phyloP scores from a whole-genome alignment of 768 basidiomycete species.

The Mycena vulgaris region DNA sequence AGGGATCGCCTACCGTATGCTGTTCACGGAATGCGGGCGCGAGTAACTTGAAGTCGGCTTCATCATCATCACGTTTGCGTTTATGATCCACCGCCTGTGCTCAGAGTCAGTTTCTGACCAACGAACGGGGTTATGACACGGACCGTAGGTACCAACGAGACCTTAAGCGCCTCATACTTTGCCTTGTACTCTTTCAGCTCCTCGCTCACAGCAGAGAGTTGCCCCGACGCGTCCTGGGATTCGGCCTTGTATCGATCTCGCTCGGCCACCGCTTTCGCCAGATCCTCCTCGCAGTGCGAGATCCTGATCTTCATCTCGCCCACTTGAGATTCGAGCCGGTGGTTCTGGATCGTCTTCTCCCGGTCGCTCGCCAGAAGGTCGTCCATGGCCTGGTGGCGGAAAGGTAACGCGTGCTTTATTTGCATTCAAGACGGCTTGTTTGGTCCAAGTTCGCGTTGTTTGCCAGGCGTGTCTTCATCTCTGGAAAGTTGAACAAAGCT shows the following conservation, averaged over 20 bases:
- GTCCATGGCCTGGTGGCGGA: background rate
- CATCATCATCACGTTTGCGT: constrained; percentile 16
- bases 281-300: constrained; percentile 16
- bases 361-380: constrained; percentile 9
- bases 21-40: constrained; percentile 15
- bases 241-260: constrained; percentile 12
- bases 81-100: background rate
- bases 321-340: constrained; percentile 14
- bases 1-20: background rate
- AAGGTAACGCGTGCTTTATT: background rate
- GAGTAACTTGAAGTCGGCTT: background rate
- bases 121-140: background rate
- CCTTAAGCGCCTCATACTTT: constrained; percentile 6
- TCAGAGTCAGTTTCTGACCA: background rate
- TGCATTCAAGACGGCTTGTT: background rate
- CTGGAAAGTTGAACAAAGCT: too few species aligned
- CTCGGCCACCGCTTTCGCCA: constrained; percentile 6
- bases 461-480: too few species aligned
- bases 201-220: constrained; percentile 1
- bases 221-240: constrained; percentile 2
- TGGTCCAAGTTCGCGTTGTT: background rate
- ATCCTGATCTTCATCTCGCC: constrained; percentile 16
- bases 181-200: constrained; percentile 5
- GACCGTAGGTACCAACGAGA: background rate
- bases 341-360: constrained; percentile 18